A percentile compares a stretch with the other conserved stretches of the same genome.
Evolutionary conservation across 805 yeast genomes (phyloP).

Genomic region (Diddensiella caesifluorescens): DNA sequence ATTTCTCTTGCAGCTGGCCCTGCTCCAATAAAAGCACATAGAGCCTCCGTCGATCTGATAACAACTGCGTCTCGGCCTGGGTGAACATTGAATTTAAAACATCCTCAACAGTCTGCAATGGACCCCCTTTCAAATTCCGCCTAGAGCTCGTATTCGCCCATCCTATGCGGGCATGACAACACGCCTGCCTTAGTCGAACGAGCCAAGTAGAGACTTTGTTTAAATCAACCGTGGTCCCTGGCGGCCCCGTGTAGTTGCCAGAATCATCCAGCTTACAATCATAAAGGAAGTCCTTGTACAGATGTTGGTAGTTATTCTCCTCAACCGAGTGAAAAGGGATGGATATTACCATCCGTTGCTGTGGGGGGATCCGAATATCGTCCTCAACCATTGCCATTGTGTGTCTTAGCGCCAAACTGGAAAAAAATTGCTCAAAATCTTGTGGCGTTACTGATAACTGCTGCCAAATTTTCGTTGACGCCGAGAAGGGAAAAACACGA

Average conservation of each 20-base stretch:
- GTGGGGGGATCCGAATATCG: slow-evolving; percentile 76
- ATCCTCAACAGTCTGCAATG: slow-evolving; percentile 52
- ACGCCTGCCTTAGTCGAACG: slow-evolving; percentile 61
- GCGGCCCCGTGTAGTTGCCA: not conserved
- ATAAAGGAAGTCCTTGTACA: slow-evolving; percentile 53
- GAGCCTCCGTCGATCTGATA: slow-evolving; percentile 44
- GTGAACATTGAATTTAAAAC: slow-evolving; percentile 62
- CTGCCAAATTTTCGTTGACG: slow-evolving; percentile 40
- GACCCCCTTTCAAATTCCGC: slow-evolving; percentile 29
- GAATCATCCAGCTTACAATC: slow-evolving; percentile 40
- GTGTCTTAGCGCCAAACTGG: slow-evolving; percentile 60
- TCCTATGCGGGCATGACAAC: slow-evolving; percentile 63
- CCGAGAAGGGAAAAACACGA: slow-evolving; percentile 58
- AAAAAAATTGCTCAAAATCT: slow-evolving; percentile 51
- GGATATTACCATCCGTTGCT: slow-evolving; percentile 60
- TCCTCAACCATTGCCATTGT: slow-evolving; percentile 76
- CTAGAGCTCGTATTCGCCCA: slow-evolving; percentile 20
- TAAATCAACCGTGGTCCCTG: slow-evolving; percentile 29
- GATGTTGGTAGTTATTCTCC: slow-evolving; percentile 69
- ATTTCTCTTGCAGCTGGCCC: slow-evolving; percentile 66
- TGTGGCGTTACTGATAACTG: slow-evolving; percentile 31
- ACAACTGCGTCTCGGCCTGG: slow-evolving; percentile 46
- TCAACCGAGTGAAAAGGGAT: slow-evolving; percentile 80
- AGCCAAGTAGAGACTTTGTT: slow-evolving; percentile 57
- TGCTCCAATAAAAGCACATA: slow-evolving; percentile 45